Base-by-base conservation (phyloP, 1,284 basidiomycete species). In the Naganishia albida region DNA sequence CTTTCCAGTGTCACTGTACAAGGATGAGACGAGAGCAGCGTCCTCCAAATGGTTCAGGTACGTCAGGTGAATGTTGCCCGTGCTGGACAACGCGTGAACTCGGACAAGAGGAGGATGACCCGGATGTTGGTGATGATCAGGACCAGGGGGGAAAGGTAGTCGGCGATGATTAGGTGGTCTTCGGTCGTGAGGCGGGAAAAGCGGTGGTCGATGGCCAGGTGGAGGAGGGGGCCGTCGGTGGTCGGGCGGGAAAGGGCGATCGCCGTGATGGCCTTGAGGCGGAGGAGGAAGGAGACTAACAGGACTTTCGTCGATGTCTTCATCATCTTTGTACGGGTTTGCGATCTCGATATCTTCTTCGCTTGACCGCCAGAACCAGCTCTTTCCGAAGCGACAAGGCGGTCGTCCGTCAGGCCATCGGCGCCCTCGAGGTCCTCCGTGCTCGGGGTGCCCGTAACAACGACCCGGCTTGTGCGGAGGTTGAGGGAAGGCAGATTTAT, bases 1-100 rank as follows among this genome's bases (percentile, higher is more conserved):
- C 40, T 64, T 63, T 12, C 69, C 69, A 28, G 68, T 62, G 50
- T 64, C 52, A 30, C 63, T 52, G 60, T 63, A 54, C n/a, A 66
- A 60, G 18, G 59, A 57, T 28, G 60, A 52, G 42, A 70, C 23
- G 23, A 70, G 56, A 1, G 63, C 46, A 23, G 64, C 23, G 49
- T 67, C 55, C n/a, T 56, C 39, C 25, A 65, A 57, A 42, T 54
- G 50, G 53, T 65, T 59, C 38, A 65, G 25, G 53, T 67, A 70
- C 18, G 26, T 62, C n/a, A 70, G 43, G 25, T 64, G 48, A 49
- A 70, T 43, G 13, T 64, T 38, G 20, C 69, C 69, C 28, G 68
- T 66, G 44, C 28, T 57, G n/a, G 69, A 62, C 12, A 51, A 28
- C 18, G 60, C 64, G 38, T 57, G 51, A 38, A 70, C 63, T n/a